Percentiles rank a stretch among this genome's conserved stretches.
phyloP scores from a whole-genome alignment of 805 yeast species.

The Priceomyces medius region DNA sequence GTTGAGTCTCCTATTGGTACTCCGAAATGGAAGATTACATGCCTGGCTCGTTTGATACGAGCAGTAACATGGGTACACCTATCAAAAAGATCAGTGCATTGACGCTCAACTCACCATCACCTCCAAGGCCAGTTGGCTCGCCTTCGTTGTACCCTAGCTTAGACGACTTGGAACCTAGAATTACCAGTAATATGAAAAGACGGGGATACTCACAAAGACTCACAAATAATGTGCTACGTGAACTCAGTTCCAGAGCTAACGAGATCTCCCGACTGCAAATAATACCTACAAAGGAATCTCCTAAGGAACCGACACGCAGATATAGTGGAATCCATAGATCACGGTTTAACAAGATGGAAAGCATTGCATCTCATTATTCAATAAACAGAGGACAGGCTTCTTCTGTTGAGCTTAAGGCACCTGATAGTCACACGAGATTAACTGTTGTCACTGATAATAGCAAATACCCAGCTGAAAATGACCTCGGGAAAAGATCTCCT shows the following conservation, averaged over 20 bases:
- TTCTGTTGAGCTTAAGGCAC: not conserved
- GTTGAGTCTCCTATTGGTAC: not conserved
- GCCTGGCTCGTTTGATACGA: slow-evolving; percentile 8
- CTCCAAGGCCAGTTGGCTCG: slow-evolving; percentile 5
- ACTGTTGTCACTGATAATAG: slow-evolving; percentile 4
- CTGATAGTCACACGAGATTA: not conserved
- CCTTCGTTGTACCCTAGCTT: slow-evolving; percentile 9
- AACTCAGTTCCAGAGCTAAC: slow-evolving; percentile 42
- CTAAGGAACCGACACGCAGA: slow-evolving; percentile 24
- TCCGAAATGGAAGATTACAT: slow-evolving; percentile 16
- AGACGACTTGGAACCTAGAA: slow-evolving; percentile 9
- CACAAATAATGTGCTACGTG: slow-evolving; percentile 45
- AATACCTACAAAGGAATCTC: slow-evolving; percentile 9
- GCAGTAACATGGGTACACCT: slow-evolving; percentile 33
- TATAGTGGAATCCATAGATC: slow-evolving; percentile 33
- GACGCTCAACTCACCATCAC: slow-evolving; percentile 30
- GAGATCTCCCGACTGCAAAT: slow-evolving; percentile 27
- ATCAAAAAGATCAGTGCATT: slow-evolving; percentile 36
- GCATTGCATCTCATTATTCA: slow-evolving; percentile 49
- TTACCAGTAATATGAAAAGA: slow-evolving; percentile 32
- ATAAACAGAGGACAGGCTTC: slow-evolving; percentile 20
- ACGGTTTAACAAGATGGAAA: slow-evolving; percentile 46
- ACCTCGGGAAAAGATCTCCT: slow-evolving; percentile 10
- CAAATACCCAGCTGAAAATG: slow-evolving; percentile 2
- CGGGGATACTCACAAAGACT: slow-evolving; percentile 49